These are phyloP conservation scores for Rubia occidens DNA, from an alignment of 305 asterid genomes.

Conservation along the genomic window DNA sequence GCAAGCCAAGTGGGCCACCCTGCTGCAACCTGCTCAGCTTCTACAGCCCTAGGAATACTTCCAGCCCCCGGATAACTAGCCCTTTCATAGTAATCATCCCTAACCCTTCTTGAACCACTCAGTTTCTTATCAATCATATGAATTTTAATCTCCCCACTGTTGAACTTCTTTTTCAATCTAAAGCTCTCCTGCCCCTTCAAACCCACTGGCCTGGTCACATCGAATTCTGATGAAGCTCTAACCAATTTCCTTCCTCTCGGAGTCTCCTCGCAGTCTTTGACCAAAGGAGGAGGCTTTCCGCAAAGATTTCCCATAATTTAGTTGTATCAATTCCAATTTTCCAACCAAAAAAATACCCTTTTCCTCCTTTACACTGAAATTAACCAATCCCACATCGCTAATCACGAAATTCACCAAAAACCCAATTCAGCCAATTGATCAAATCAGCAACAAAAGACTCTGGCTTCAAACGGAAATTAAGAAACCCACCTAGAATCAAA, in stretches of 20 bases:
- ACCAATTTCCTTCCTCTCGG: conserved; percentile 53
- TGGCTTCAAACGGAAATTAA: conserved; percentile 16
- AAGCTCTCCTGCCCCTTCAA: conserved; percentile 59
- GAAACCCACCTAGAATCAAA: conserved; percentile 6
- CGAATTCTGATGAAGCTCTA: conserved; percentile 49
- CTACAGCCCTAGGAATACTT: conserved; percentile 53
- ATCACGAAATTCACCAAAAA: conserved; percentile 13
- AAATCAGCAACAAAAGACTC: conserved; percentile 16
- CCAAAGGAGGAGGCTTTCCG: conserved; percentile 61
- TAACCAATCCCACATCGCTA: conserved; percentile 21
- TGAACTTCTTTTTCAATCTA: conserved; percentile 40
- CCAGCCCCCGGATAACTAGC: conserved; percentile 38
- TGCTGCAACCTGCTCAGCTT: conserved; percentile 83
- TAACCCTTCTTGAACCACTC: conserved; percentile 60
- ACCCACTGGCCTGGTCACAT: conserved; percentile 36
- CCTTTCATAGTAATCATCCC: conserved; percentile 63
- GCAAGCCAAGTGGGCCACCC: conserved; percentile 99
- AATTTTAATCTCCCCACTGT: conserved; percentile 38
- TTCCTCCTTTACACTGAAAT: conserved; percentile 25
- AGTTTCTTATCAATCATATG: conserved; percentile 58
- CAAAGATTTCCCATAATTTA: conserved; percentile 69
- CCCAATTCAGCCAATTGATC: conserved; percentile 19
- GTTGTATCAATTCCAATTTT: conserved; percentile 15
- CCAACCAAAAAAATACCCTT: conserved; percentile 17
- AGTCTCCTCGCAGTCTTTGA: conserved; percentile 40